Evolutionary conservation across 1,139 yeast species (phyloP), one percentile per base, ranked within the genome.

Genomic region (Yamadazyma aaseri): DNA sequence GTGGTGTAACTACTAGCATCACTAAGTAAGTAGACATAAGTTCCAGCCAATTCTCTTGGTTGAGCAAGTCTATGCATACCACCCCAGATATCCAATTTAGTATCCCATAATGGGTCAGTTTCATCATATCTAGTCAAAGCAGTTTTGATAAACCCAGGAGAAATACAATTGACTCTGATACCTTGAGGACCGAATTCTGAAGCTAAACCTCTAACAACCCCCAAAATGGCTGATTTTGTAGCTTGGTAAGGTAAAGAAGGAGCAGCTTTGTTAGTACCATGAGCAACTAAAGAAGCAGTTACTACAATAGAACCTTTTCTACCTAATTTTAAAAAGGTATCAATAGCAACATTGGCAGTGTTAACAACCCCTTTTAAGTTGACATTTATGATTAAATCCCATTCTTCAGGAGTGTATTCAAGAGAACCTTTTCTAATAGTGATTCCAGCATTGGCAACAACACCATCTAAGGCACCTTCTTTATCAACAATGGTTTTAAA

Each of bases 401-500:
- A 75, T 40, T 66, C 73, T 32, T 74, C 74, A 52, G 54, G 45
- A 6, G 51, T 56, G 29, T 65, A 66, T 26, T 62, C 65, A 46
- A 81, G 54, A 15, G 81, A 65, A 12, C 90, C 95, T 21, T 78
- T 73, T 28, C 78, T 71, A 87, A 92, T 84, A 13, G 86, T 83
- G 26, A 84, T 76, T 44, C 95, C 95, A 17, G 95, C 95, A 57
- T 86, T 86, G 51, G 94, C 90, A 25, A 86, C 90, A 53, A 84
- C 80, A 25, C 84, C 72, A 55, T 86, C 95, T 45, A 86, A 75
- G 38, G 76, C 72, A 24, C 75, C 75, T 58, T 86, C 86, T 47
- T 82, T 90, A 42, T 64, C 50, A 44, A 68, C 73, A 40, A 81
- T 79, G 49, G 72, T 71, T 21, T 56, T 53, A 35, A 84, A 65